phyloP scores from a whole-genome alignment of 2,329 filamentous ascomycete species.

The Curvularia sp. region DNA sequence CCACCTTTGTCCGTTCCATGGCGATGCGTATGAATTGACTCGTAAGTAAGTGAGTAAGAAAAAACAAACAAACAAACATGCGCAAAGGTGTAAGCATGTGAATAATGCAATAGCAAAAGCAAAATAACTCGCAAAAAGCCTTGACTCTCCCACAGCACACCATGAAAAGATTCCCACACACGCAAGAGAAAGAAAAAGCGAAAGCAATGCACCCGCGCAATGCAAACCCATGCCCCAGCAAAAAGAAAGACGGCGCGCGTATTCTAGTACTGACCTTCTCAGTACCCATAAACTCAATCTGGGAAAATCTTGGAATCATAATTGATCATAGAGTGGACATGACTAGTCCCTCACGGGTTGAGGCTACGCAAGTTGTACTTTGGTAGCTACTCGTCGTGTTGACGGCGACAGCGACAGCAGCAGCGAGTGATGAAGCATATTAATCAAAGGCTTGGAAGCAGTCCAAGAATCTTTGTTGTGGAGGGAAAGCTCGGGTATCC shows the following conservation, averaged over 20 bases:
- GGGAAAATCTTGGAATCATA: slow-evolving; percentile 18
- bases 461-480: slow-evolving; percentile 28
- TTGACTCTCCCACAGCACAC: slow-evolving; percentile 16
- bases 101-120: slow-evolving; percentile 16
- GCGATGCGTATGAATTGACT: slow-evolving; percentile 20
- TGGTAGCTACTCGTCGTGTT: slow-evolving; percentile 7
- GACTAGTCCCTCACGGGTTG: slow-evolving; percentile 7
- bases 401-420: slow-evolving; percentile 23
- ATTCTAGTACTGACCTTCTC: slow-evolving; percentile 17
- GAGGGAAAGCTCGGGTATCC: slow-evolving; percentile 40
- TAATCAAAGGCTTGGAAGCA: slow-evolving; percentile 28
- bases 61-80: slow-evolving; percentile 1
- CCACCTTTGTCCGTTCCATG: slow-evolving; percentile 12
- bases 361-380: slow-evolving; percentile 6
- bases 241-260: slow-evolving; percentile 26
- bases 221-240: slow-evolving; percentile 38
- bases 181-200: slow-evolving; percentile 19
- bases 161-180: slow-evolving; percentile 14
- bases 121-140: slow-evolving; percentile 2
- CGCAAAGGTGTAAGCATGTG: neutral
- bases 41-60: neutral
- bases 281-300: slow-evolving; percentile 18
- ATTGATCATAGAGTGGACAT: slow-evolving; percentile 6
- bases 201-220: slow-evolving; percentile 46
- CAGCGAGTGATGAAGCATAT: slow-evolving; percentile 12